phyloP scores from a whole-genome alignment of 2,329 filamentous ascomycete genomes.

The Metarhizium sp. region DNA sequence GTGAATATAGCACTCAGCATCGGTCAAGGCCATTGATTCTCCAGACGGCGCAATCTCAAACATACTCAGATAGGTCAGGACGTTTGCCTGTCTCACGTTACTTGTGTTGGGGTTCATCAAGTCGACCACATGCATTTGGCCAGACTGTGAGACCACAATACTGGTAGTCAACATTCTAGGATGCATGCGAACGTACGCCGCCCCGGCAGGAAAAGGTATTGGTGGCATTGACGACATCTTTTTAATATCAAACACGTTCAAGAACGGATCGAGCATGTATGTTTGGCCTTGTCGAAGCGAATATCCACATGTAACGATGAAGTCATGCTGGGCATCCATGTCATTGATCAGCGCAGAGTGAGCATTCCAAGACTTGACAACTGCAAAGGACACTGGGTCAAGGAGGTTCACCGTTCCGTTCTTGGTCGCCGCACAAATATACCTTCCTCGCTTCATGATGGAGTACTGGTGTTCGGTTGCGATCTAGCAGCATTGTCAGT shows the following conservation, averaged over 20 bases:
- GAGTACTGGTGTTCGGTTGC: slow-evolving; percentile 67
- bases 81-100: slow-evolving; percentile 74
- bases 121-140: slow-evolving; percentile 92
- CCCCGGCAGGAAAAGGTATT: slow-evolving; percentile 85
- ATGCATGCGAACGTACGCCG: slow-evolving; percentile 93
- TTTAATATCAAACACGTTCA: slow-evolving; percentile 93
- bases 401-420: slow-evolving; percentile 78
- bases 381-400: slow-evolving; percentile 65
- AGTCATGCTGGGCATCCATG: slow-evolving; percentile 94
- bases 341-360: slow-evolving; percentile 86
- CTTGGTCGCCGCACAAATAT: slow-evolving; percentile 85
- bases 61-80: slow-evolving; percentile 63
- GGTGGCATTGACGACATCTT: slow-evolving; percentile 80
- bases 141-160: slow-evolving; percentile 83
- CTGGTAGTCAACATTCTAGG: slow-evolving; percentile 91
- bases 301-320: slow-evolving; percentile 90
- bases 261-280: slow-evolving; percentile 81
- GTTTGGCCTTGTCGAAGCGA: slow-evolving; percentile 65
- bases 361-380: slow-evolving; percentile 83
- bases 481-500: slow-evolving; percentile 20
- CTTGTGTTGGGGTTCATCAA: slow-evolving; percentile 87
- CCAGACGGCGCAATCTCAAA: slow-evolving; percentile 84
- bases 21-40: slow-evolving; percentile 73
- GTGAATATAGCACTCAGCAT: slow-evolving; percentile 69
- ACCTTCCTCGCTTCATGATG: slow-evolving; percentile 82